Base-by-base conservation (phyloP, 306 rosid genomes). In the Lathyrus aphaca region DNA sequence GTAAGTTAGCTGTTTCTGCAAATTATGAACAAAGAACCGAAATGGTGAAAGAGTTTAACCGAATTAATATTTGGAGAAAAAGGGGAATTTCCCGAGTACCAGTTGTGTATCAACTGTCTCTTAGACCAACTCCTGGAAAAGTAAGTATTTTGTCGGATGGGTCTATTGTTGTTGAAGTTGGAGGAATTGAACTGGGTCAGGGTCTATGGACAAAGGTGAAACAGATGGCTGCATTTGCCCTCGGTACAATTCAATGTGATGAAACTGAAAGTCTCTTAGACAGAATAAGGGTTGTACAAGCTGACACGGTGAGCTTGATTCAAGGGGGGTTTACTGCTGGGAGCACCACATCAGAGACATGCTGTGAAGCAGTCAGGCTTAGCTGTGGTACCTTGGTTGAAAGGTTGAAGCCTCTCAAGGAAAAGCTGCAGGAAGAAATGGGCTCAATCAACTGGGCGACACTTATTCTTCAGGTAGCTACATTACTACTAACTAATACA, bases 131-230 rank as follows among this genome's bases (percentile, higher is more conserved):
- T 42, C 97, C 97, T 0, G 98, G 95, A 54, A 94, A 83, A 78
- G 96, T 80, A 45, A 87, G 92, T 81, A 85, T 94, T 72, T 79
- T 94, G 32, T 48, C 65, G 1, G 98, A 90, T 40, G 97, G 90
- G 12, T 87, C 97, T 35, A 64, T 94, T 39, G 86, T 75, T 73
- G 96, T 84, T 79, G 98, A 94, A 83, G 96, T 94, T 58, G 97
- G 97, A 64, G 98, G 97, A 14, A 87, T 87, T n/a, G 97, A 94
- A 77, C 25, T 94, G 17, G 98, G 98, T 32, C 98, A 94, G 79
- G 98, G 98, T 85, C 90, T 94, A 5, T 94, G 98, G 98, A 94
- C 97, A 42, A 94, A 94, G 89, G 98, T 81, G 10, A 90, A 87
- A 75, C 97, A 94, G 81, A 86, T 82, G 94, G 83, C 87, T 58